phyloP scores from a whole-genome alignment of 139 green algal genomes.

The Pseudopediastrum boryanum region DNA sequence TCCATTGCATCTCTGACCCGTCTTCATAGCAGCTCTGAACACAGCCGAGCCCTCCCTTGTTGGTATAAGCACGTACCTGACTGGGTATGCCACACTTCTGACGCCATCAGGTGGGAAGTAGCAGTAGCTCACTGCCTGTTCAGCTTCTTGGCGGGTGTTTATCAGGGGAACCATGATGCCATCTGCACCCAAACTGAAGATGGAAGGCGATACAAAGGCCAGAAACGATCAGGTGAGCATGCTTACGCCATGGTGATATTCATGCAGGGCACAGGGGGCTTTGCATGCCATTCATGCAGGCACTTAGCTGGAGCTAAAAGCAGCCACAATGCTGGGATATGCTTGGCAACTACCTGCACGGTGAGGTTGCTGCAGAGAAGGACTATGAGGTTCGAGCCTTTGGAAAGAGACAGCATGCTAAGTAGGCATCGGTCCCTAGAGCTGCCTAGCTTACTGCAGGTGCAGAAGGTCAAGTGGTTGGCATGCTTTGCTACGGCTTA shows the following conservation, averaged over 20 bases:
- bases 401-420: background rate
- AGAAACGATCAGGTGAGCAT: background rate
- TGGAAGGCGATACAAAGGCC: background rate
- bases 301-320: background rate
- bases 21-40: too few relatives aligned
- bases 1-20: too few relatives aligned
- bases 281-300: background rate
- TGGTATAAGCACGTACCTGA: too few relatives aligned
- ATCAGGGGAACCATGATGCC: constrained; percentile 37
- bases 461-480: background rate
- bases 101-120: constrained; percentile 16
- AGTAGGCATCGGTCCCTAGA: background rate
- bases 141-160: constrained; percentile 23
- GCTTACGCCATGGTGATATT: too few relatives aligned
- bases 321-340: background rate
- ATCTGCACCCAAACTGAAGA: constrained; percentile 26
- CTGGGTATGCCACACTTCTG: constrained; percentile 26
- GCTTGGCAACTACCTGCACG: background rate
- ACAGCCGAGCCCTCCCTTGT: too few relatives aligned
- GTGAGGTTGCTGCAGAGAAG: background rate
- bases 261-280: background rate
- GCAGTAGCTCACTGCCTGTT: constrained; percentile 33
- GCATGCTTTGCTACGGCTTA: background rate
- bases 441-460: background rate
- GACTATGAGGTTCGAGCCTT: background rate